Evolutionary conservation across 2,329 filamentous ascomycete genomes (phyloP), one percentile per base, ranked within the genome.

Genomic region (Xylaria sp.): DNA sequence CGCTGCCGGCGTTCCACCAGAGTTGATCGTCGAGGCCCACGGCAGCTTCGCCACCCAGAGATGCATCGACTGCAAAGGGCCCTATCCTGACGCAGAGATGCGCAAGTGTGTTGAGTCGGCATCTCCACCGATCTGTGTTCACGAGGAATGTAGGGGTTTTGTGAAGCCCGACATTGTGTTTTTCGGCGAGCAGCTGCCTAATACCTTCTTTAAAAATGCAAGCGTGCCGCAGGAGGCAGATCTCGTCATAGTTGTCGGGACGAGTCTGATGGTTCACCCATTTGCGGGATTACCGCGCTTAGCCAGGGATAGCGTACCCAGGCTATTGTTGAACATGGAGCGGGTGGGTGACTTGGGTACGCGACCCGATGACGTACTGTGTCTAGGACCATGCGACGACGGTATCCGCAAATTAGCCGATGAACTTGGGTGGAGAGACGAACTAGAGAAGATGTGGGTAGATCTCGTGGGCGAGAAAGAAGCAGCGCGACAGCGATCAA

Each of bases 151-250:
- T 77, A 82, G 86, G 39, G 94, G 94, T 0, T 81, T 96, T 2
- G 93, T 97, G 42, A 97, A 97, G 80, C 94, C 94, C 0, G 93
- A 97, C 74, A 97, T 97, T 76, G 93, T 97, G 38, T 97, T 97
- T 81, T 97, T 97, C 73, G 94, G 94, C 57, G 94, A 83, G 75
- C 74, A 75, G 69, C 75, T 83, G 29, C 92, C 92, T 0, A 77
- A 81, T 6, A 80, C 79, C 0, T 96, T 96, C 79, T 89, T 90
- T 75, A 76, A 80, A 65, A 81, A 83, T 31, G 76, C 79, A 39
- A 77, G 79, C 38, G 77, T 90, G 7, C 86, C 88, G 0, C 80
- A 79, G 1, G 77, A 85, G 73, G 92, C 93, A 0, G 93, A 97
- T 76, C 80, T 97, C 2, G 87, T 91, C 47, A 90, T 98, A 59